Evolutionary conservation across 345 rosid genomes (phyloP), one percentile per base, ranked within the genome.

Genomic region (Acer campestre): DNA sequence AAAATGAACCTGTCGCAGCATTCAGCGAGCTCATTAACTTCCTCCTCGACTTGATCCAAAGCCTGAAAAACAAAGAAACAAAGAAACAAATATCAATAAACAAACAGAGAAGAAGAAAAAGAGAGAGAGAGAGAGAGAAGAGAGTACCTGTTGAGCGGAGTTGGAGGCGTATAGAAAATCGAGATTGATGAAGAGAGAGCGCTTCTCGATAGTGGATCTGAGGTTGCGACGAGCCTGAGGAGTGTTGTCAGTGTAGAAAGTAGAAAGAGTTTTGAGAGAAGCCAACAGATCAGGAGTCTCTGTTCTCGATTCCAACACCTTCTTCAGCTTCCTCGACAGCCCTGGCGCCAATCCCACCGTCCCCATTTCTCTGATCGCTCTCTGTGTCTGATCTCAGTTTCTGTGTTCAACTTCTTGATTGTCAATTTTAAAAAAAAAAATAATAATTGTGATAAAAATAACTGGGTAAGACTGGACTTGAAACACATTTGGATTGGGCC

Each of bases 201-300:
- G 98, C 78, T 94, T 90, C 92, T 96, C 98, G 77, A 96, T 88
- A 85, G 98, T 88, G 82, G 98, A 96, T 93, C 98, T 88, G 85
- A 96, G 99, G 81, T 92, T 92, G 78, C 98, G 98, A 14, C 99
- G 95, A 1, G 92, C 82, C 78, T 91, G 97, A 5, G 98, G 90
- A 48, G 93, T 92, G 91, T 96, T 96, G 4, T 91, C 94, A 55
- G 84, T 66, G 74, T 96, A 94, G 86, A 96, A 94, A 61, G 90
- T 71, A 76, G 99, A 96, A 74, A 96, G 91, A 1, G 98, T 90
- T 83, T 89, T 85, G 55, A 96, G 88, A 64, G 99, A 96, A 6
- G 92, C 86, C 70, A 92, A 80, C 77, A 94, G 89, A 77, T 96
- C 98, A 10, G 98, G 91, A 72, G 86, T 88, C 80, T 96, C 99